Percentiles rank a stretch among this genome's conserved stretches.
Evolutionary conservation across 805 yeast genomes (phyloP).

Genomic region (Saturnispora sanitii): DNA sequence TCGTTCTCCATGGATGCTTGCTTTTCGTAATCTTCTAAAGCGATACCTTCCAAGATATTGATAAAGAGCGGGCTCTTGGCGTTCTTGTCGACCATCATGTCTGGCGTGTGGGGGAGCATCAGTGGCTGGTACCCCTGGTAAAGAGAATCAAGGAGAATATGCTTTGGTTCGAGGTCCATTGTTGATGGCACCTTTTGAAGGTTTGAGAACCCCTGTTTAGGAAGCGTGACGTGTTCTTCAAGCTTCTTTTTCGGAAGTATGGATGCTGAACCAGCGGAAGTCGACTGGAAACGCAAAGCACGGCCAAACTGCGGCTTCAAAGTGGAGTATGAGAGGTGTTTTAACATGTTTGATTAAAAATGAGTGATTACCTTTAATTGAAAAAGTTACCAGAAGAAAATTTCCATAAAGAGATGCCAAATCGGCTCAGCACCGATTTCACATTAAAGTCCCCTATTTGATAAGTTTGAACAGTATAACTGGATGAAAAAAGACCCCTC

Average conservation of each 20-base stretch:
- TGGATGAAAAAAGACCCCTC: too few relatives aligned
- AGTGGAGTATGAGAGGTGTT: too few relatives aligned
- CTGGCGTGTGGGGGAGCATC: conserved; percentile 25
- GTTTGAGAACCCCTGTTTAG: conserved; percentile 24
- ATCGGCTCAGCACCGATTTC: too few relatives aligned
- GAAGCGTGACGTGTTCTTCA: not conserved
- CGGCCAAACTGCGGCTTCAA: not conserved
- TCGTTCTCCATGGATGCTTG: conserved; percentile 2
- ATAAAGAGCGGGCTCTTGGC: conserved; percentile 23
- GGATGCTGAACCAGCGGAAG: not conserved
- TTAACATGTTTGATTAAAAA: not conserved
- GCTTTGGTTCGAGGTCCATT: conserved; percentile 25
- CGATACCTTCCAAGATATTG: conserved; percentile 26
- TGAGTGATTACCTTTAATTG: too few relatives aligned
- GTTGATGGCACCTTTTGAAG: conserved; percentile 29
- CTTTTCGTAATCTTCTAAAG: conserved; percentile 15
- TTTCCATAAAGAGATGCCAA: too few relatives aligned
- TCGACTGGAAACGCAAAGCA: not conserved
- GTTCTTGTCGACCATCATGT: conserved; percentile 15
- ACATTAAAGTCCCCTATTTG: too few relatives aligned
- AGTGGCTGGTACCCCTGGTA: conserved; percentile 30
- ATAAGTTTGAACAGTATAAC: too few relatives aligned
- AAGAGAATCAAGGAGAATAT: conserved; percentile 26
- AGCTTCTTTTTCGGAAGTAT: not conserved
- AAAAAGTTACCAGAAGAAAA: too few relatives aligned